Evolutionary conservation across 306 rosid genomes (phyloP), one percentile per base, ranked within the genome.

Genomic region (Myrica gale): DNA sequence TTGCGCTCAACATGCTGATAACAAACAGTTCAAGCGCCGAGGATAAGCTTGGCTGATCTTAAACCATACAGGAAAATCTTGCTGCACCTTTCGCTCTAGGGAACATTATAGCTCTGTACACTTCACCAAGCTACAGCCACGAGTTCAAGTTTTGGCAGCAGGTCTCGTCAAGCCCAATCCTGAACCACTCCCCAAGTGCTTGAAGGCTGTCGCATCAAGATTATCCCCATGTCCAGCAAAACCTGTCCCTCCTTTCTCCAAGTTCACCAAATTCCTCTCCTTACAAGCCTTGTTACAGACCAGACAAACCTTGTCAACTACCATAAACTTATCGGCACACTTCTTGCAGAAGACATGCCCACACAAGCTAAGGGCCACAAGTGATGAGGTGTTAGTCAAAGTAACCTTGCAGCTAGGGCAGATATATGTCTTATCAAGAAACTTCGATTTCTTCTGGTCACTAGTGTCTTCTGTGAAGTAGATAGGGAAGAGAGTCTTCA

Each of bases 391-490:
- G 84, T 92, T 90, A 50, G 97, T 92, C 66, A 96, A 89, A 23
- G 98, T 90, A 67, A 87, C 93, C 84, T 90, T 96, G 79, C 99
- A 96, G 90, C 99, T 96, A 8, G 98, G 97, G 80, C 99, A 92
- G 70, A 96, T 78, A 75, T 82, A 87, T 48, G 90, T 80, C 85
- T 61, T 86, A 48, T 92, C 97, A 17, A 85, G 89, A 26, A 84
- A 76, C 46, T 87, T 87, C 2, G 91, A 56, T 65, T 88, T 85
- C 88, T 89, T 90, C 87, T 82, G 85, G 67, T 88, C 91, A 52
- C 75, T 89, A 0, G 70, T 83, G 82, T 95, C 99, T 80, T 96
- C 99, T 5, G 96, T 90, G 86, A 90, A 89, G 57, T 77, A 78
- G 72, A 96, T 73, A 3, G 93, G 87, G 74, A 96, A 96, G 51